A percentile compares a stretch with the other conserved stretches of the same genome.
Conservation (phyloP, 2,329 filamentous ascomycete species). For the Epichloe coenophiala region DNA sequence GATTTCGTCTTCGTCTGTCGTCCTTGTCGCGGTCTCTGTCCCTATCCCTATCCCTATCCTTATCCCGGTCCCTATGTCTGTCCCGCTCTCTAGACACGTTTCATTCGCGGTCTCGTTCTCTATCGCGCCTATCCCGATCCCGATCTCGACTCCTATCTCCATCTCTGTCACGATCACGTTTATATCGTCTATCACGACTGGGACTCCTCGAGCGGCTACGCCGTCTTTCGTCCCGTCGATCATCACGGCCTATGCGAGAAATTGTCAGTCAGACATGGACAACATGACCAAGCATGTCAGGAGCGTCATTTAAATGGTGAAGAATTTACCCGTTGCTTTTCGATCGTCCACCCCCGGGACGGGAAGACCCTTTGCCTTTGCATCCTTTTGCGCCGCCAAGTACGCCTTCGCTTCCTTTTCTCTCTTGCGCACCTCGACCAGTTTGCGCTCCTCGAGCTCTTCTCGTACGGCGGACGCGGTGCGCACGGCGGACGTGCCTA, state of each 20-base stretch:
- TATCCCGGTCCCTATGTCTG: slow-evolving; percentile 30
- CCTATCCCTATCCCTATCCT: slow-evolving; percentile 17
- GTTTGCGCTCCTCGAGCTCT: slow-evolving; percentile 44
- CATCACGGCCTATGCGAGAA: not conserved
- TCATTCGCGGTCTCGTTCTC: slow-evolving; percentile 21
- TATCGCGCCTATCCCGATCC: slow-evolving; percentile 16
- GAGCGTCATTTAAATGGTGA: no score
- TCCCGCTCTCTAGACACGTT: slow-evolving; percentile 24
- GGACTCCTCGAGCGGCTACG: slow-evolving; percentile 21
- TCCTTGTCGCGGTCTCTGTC: slow-evolving; percentile 14
- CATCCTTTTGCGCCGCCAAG: slow-evolving; percentile 46
- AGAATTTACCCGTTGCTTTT: slow-evolving; percentile 10
- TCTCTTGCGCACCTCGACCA: slow-evolving; percentile 46
- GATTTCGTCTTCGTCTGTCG: slow-evolving; percentile 14
- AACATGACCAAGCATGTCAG: no score
- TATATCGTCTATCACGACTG: slow-evolving; percentile 17
- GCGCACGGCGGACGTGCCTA: slow-evolving; percentile 21
- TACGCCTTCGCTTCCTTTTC: slow-evolving; percentile 53
- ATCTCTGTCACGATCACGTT: slow-evolving; percentile 15
- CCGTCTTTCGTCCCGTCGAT: slow-evolving; percentile 24
- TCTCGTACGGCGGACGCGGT: slow-evolving; percentile 29
- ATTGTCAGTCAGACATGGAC: not conserved
- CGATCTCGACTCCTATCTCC: slow-evolving; percentile 23
- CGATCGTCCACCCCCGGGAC: slow-evolving; percentile 45
- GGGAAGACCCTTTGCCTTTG: slow-evolving; percentile 43